phyloP scores from a whole-genome alignment of 345 rosid genomes.

The Sisymbrium altissimum region DNA sequence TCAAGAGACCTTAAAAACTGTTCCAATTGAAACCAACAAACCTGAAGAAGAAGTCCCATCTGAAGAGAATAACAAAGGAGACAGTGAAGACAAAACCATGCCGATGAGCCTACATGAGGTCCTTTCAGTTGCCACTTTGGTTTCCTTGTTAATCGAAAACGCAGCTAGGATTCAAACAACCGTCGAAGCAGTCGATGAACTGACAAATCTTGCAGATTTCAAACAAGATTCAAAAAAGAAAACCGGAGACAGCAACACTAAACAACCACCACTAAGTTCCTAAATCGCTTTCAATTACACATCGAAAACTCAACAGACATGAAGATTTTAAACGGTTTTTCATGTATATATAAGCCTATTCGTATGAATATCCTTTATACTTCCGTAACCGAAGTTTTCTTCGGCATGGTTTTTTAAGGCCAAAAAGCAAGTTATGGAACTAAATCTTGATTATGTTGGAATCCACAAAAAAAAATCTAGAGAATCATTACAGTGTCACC shows the following conservation, averaged over 20 bases:
- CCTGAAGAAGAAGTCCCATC: slow-evolving; percentile 21
- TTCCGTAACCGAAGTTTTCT: slow-evolving; percentile 13
- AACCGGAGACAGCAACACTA: slow-evolving; percentile 9
- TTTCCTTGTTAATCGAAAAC: slow-evolving; percentile 52
- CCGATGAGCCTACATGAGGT: slow-evolving; percentile 43
- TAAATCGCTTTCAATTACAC: background rate
- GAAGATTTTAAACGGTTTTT: slow-evolving; percentile 17
- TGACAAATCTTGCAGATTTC: slow-evolving; percentile 56
- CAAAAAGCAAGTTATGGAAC: slow-evolving; percentile 2
- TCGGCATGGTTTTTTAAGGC: slow-evolving; percentile 16
- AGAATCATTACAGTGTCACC: slow-evolving; percentile 2
- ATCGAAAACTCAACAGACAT: slow-evolving; percentile 19
- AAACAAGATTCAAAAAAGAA: slow-evolving; percentile 37
- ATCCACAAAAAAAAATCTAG: background rate
- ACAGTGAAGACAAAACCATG: slow-evolving; percentile 11
- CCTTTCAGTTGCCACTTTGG: slow-evolving; percentile 57
- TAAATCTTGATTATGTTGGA: slow-evolving; percentile 8
- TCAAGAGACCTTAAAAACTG: slow-evolving; percentile 45
- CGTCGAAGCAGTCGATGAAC: slow-evolving; percentile 46
- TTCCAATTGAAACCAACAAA: slow-evolving; percentile 32
- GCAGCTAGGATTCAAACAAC: slow-evolving; percentile 50
- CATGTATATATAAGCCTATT: slow-evolving; percentile 21
- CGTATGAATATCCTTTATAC: background rate
- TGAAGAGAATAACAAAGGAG: slow-evolving; percentile 12
- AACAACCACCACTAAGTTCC: slow-evolving; percentile 28